Evolutionary conservation across 306 rosid genomes (phyloP), one percentile per base, ranked within the genome.

Genomic region (Gillenia trifoliata): DNA sequence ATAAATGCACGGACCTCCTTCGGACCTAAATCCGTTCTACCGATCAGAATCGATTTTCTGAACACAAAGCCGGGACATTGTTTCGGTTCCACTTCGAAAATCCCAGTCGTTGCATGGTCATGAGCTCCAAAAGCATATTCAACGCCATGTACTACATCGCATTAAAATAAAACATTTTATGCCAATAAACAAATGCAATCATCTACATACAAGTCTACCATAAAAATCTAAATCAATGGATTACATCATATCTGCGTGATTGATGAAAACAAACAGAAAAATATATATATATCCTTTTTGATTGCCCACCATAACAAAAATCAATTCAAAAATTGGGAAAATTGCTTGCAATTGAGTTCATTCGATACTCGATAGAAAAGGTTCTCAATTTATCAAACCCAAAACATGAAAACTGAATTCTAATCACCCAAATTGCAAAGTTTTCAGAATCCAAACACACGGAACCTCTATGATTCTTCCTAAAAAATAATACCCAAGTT

Each of bases 111-210:
- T 54, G 90, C 41, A 56, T 82, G 90, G 15, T 95, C 99, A 73
- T 95, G 99, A 1, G 99, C 99, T 69, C 99, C 99, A 79, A 92
- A 95, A 28, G 96, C 97, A 76, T 95, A 95, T 78, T 95, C 99
- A 78, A 90, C 77, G 2, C 83, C 96, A 71, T 92, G 98, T 83
- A 95, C 99, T 94, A 19, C 40, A 30, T 13, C 66, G 3, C 5
- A 62, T 62, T 30, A 62, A 31, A 30, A 29, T 6, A 16, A 60
- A 60, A 5, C 1, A 11, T 26, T 10, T 30, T 8, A 6, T 16
- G 38, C 20, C 45, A 49, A 83, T 1, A 72, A 60, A 66, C 59
- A 55, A 50, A 61, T 67, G 28, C 19, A 68, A 25, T 50, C 30
- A 23, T 80, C 10, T 17, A 28, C n/a, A 70, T 10, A 56, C 49